Evolutionary conservation across 257 asterid genomes (phyloP), one percentile per base, ranked within the genome.

Genomic region (Ehretia macrophylla): DNA sequence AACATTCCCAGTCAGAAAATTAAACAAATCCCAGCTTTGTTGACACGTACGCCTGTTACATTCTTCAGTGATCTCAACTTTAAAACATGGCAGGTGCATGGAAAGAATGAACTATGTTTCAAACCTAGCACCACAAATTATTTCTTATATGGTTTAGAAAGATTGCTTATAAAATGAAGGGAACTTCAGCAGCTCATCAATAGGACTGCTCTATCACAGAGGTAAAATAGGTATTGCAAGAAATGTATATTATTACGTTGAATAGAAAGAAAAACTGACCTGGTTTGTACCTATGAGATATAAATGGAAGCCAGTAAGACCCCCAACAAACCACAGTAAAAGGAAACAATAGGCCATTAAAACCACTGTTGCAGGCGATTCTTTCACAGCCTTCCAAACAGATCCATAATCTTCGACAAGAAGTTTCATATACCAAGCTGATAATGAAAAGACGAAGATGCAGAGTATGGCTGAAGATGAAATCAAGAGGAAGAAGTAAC

Each of bases 271-370:
- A 62, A 51, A 44, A 55, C 42, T 37, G 55, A 88, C 96, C 91
- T 85, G 95, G 68, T 83, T 83, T 63, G 88, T 60, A 66, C 83
- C 54, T 14, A 83, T 78, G 56, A 83, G 82, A 65, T 83, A 85
- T 45, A 83, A 50, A 78, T 88, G 97, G 63, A 88, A 88, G 22
- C 84, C 78, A 11, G 94, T 88, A 59, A 85, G 93, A 53, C 95
- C 95, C 19, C 97, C 97, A 21, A 88, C 88, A 57, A 88, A 88
- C 97, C 95, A 85, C 47, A 82, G 76, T 17, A 80, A 74, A 0
- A 88, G 55, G 45, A 88, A 88, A 56, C 86, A 79, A 53, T 88
- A 85, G 17, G 52, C 51, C 73, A 85, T 72, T 56, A 88, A 80
- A 45, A 73, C 54, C 56, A 80, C 78, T 14, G 91, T 57, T 55